Evolutionary conservation across 164 flowering plant genomes (phyloP), one percentile per base, ranked within the genome.

Genomic region (Kingdonia uniflora): DNA sequence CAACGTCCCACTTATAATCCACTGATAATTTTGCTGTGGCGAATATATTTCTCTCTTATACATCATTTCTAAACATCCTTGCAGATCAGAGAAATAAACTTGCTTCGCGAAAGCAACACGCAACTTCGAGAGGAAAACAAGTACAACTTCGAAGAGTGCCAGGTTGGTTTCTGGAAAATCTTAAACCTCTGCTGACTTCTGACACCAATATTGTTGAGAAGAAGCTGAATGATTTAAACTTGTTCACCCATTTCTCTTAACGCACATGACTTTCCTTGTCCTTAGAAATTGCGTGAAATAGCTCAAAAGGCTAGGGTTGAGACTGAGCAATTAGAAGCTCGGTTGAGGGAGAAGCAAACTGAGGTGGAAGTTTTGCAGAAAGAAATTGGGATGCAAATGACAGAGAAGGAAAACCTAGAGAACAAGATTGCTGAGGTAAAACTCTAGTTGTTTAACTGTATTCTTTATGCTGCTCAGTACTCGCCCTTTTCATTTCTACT

Each of bases 111-210:
- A 72, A 92, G 99, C 68, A 92, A 92, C 56, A 52, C 71, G 60
- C 99, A 92, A 62, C 91, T 92, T 14, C 75, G 96, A 59, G 96
- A 85, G 67, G 99, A 92, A 65, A 92, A 86, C 70, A 78, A 77
- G 60, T 80, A 86, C 59, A 88, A 88, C 65, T 84, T 92, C 66
- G 92, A 92, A 55, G 96, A 92, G 48, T 85, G 96, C 56, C 94
- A 80, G 92, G 95, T 87, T 49, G 57, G 63, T 19, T n/a, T 37
- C n/a, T 21, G 42, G 14, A 24, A 55, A 62, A 6, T 2, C 25
- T 29, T 29, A 8, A 3, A 3, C 35, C 35, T 29, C 35, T 8
- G 4, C 8, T 29, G 4, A 29, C 35, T 29, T 29, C 8, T 29
- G 4, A 4, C 4, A 29, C 4, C 35, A 29, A 29, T 29, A 8